Evolutionary conservation across 75 land plant species (phyloP), one percentile per base, ranked within the genome.

Genomic region (Cupressus sempervirens): DNA sequence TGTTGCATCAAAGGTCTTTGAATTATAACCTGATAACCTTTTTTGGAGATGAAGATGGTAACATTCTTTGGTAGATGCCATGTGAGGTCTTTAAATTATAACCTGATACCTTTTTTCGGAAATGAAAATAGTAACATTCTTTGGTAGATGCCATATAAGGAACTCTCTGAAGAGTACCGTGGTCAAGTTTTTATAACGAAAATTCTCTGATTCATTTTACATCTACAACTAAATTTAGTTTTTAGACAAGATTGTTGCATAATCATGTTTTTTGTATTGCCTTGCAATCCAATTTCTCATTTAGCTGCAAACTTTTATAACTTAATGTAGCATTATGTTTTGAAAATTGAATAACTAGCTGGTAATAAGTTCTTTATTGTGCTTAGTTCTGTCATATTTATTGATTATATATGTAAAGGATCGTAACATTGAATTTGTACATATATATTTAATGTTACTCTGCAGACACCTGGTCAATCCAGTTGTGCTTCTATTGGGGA

Each of bases 401-500:
- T 18, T 76, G 38, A 26, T 76, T 16, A 1, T 76, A 76, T 76
- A 40, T 40, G 41, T 14, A 41, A 26, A 23, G 7, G 41, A 23
- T 9, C 10, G 0, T 38, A 76, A 76, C 26, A 23, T 18, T 76
- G 2, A 45, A 32, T 40, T 26, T 38, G 38, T 76, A 12, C 67
- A 62, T 18, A 40, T 76, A 20, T 20, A 76, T 20, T 76, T 11
- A 10, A 23, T 40, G 9, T 7, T 76, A 76, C 20, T 76, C 45
- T 83, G 43, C 88, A 90, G 93, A 82, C 88, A 3, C 83, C 84
- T 82, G 81, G 83, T 80, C 89, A 88, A 5, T 76, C 87, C 82
- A 91, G 88, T 83, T 80, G 74, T 56, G 85, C 56, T 30, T 74
- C 83, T 12, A 87, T 91, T 83, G 93, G 93, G 58, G 93, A 94